phyloP scores from a whole-genome alignment of 2,329 filamentous ascomycete genomes.

The Phyllosticta citriasiana region DNA sequence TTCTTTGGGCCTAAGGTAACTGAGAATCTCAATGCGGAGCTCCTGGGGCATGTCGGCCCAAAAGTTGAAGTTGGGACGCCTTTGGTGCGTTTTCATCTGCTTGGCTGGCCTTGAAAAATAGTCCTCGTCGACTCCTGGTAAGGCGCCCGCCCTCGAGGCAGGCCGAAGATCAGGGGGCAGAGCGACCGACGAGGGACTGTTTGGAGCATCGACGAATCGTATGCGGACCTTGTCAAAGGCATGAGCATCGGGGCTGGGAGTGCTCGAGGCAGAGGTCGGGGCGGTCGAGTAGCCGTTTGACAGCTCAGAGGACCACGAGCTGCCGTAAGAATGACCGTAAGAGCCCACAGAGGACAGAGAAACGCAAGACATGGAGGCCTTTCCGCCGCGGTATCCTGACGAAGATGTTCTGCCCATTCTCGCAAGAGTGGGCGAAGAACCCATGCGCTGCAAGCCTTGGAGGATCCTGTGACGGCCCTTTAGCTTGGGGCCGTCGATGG shows the following conservation, averaged over 20 bases:
- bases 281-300: slow-evolving; percentile 47
- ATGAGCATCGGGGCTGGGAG: slow-evolving; percentile 36
- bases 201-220: slow-evolving; percentile 43
- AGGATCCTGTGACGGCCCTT: slow-evolving; percentile 62
- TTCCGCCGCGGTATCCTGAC: slow-evolving; percentile 54
- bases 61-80: slow-evolving; percentile 48
- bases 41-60: slow-evolving; percentile 78
- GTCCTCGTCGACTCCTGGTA: slow-evolving; percentile 30
- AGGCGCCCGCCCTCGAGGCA: slow-evolving; percentile 29
- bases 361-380: slow-evolving; percentile 55
- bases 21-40: slow-evolving; percentile 67
- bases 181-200: slow-evolving; percentile 43
- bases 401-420: slow-evolving; percentile 55
- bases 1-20: slow-evolving; percentile 68
- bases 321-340: slow-evolving; percentile 44
- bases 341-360: slow-evolving; percentile 45
- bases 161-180: slow-evolving; percentile 55
- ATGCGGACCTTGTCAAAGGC: slow-evolving; percentile 45
- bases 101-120: slow-evolving; percentile 36
- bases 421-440: slow-evolving; percentile 65
- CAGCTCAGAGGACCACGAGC: slow-evolving; percentile 46
- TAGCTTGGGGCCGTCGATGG: slow-evolving; percentile 36
- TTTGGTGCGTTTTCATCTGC: slow-evolving; percentile 23
- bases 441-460: slow-evolving; percentile 67
- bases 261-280: slow-evolving; percentile 43